Percentiles rank a stretch among this genome's conserved stretches.
Conservation (phyloP, 768 basidiomycete species). For the Termitomyces sp. region DNA sequence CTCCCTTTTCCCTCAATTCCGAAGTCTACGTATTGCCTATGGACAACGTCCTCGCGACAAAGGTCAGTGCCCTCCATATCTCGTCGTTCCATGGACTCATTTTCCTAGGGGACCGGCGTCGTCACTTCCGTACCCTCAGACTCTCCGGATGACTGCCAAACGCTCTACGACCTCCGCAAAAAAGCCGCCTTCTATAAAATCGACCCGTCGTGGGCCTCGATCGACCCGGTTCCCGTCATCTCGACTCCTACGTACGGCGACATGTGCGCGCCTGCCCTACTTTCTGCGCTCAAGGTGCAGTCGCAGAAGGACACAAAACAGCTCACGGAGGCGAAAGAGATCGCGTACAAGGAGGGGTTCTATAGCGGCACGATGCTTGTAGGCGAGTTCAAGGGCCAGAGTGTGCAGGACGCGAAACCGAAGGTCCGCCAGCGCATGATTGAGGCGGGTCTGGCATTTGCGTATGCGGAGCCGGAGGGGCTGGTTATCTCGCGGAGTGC, state of each 20-base stretch:
- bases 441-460: conserved; percentile 68
- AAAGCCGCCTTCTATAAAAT: conserved; percentile 97
- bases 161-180: conserved; percentile 87
- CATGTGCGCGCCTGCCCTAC: conserved; percentile 77
- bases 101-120: conserved; percentile 83
- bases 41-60: conserved; percentile 96
- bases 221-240: conserved; percentile 86
- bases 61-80: conserved; percentile 39
- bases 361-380: conserved; percentile 90
- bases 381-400: conserved; percentile 85
- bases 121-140: conserved; percentile 98
- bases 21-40: conserved; percentile 98
- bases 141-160: conserved; percentile 95
- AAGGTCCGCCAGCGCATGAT: conserved; percentile 88
- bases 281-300: conserved; percentile 89
- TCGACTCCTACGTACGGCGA: conserved; percentile 91
- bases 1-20: conserved; percentile 76
- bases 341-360: conserved; percentile 98
- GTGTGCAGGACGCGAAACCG: conserved; percentile 88
- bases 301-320: conserved; percentile 93
- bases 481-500: conserved; percentile 58
- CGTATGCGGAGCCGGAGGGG: conserved; percentile 95
- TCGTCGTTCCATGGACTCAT: background rate
- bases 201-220: conserved; percentile 79
- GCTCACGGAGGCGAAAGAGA: conserved; percentile 93